Conservation (phyloP, 352 stramenopile species). For the Sclerospora graminicola region DNA sequence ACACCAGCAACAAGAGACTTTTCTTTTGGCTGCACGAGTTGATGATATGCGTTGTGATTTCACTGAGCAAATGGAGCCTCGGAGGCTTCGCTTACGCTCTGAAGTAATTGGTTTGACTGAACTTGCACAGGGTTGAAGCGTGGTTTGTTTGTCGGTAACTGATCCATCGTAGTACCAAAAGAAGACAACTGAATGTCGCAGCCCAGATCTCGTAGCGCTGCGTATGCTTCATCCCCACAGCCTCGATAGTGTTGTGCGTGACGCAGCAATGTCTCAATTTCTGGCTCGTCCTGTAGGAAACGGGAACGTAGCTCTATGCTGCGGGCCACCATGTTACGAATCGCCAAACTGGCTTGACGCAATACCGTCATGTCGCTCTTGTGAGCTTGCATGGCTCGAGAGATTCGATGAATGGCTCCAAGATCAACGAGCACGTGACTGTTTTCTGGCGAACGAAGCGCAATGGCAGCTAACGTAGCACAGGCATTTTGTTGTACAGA, state of each 20-base stretch:
- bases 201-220: conserved; percentile 57
- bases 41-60: neutral
- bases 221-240: conserved; percentile 73
- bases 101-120: conserved; percentile 41
- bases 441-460: conserved; percentile 56
- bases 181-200: conserved; percentile 59
- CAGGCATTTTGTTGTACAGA: conserved; percentile 63
- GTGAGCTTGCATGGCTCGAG: conserved; percentile 45
- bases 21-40: neutral
- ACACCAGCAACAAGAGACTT: conserved; percentile 2
- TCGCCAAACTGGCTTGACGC: conserved; percentile 65
- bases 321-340: conserved; percentile 71
- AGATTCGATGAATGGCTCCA: conserved; percentile 32
- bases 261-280: conserved; percentile 52
- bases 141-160: conserved; percentile 13
- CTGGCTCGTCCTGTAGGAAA: conserved; percentile 53
- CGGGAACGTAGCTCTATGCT: conserved; percentile 40
- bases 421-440: conserved; percentile 42
- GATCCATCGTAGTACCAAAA: conserved; percentile 36
- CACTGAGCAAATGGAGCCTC: conserved; percentile 35
- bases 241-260: conserved; percentile 48
- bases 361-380: conserved; percentile 32
- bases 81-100: conserved; percentile 38
- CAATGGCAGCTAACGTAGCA: conserved; percentile 61
- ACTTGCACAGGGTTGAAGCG: conserved; percentile 64